Conservation (phyloP, 2,329 filamentous ascomycete genomes). For the Aspergillus glaucus region DNA sequence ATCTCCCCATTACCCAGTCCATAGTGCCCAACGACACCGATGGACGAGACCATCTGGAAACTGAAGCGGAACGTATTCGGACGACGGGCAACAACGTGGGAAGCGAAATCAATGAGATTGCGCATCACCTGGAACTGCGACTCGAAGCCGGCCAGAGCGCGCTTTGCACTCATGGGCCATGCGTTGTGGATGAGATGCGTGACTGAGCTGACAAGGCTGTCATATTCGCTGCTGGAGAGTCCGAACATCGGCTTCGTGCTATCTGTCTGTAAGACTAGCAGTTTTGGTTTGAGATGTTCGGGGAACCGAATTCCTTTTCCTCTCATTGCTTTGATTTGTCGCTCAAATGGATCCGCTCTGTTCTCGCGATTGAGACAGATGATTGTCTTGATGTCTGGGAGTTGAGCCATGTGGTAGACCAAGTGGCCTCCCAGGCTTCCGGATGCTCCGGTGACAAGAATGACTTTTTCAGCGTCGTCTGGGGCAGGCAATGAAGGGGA, state of each 20-base stretch:
- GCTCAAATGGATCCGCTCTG: too few species aligned
- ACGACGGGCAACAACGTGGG: conserved; percentile 20
- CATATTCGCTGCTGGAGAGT: too few species aligned
- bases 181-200: conserved; percentile 42
- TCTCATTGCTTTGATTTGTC: too few species aligned
- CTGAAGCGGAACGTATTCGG: conserved; percentile 14
- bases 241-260: too few species aligned
- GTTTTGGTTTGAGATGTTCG: too few species aligned
- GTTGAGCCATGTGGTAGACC: conserved; percentile 29
- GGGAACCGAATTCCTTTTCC: too few species aligned
- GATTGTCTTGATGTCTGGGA: conserved; percentile 17
- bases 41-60: conserved; percentile 41
- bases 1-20: conserved; percentile 4
- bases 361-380: too few species aligned
- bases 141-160: conserved; percentile 14
- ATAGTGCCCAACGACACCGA: conserved; percentile 34
- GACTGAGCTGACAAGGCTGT: conserved; percentile 26
- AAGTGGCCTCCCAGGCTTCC: conserved; percentile 38
- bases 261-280: too few species aligned
- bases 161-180: conserved; percentile 22
- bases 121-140: conserved; percentile 40
- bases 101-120: conserved; percentile 44
- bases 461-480: too few species aligned
- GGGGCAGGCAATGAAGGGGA: too few species aligned
- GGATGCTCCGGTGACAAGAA: conserved; percentile 30